Evolutionary conservation across 257 asterid species (phyloP).

Genomic region (Solanum gracilifrons): DNA sequence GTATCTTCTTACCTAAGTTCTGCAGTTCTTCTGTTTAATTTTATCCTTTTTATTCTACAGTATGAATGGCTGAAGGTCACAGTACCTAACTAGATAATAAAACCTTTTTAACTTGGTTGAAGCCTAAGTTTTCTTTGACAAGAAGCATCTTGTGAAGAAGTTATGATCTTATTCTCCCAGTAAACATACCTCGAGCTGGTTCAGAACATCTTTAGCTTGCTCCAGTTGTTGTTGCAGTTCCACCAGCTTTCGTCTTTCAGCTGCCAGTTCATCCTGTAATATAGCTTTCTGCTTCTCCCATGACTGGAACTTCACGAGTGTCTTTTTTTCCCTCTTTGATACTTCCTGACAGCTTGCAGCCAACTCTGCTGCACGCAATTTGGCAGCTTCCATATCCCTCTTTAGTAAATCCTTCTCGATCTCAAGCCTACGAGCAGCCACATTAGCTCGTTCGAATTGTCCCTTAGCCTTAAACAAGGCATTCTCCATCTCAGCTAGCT

Average conservation of each 20-base stretch:
- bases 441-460: conserved; percentile 72
- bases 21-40: neutral
- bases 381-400: conserved; percentile 82
- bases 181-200: conserved; percentile 70
- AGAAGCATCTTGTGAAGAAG: neutral
- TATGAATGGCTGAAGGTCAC: neutral
- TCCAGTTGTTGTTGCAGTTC: conserved; percentile 46
- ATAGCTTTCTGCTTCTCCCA: conserved; percentile 83
- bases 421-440: conserved; percentile 68
- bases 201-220: conserved; percentile 42
- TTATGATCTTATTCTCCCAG: neutral
- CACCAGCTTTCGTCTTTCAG: conserved; percentile 36
- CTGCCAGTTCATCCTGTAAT: conserved; percentile 67
- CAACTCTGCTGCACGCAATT: conserved; percentile 55
- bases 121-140: neutral
- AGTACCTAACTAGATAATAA: neutral
- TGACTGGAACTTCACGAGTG: conserved; percentile 52
- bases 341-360: conserved; percentile 75
- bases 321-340: conserved; percentile 65
- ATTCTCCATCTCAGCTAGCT: conserved; percentile 77
- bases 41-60: neutral
- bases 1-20: neutral
- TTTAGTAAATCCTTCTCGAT: conserved; percentile 53
- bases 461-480: conserved; percentile 76
- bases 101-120: neutral